Conservation (phyloP, 352 stramenopile species). For the Phytopythium helicoides region DNA sequence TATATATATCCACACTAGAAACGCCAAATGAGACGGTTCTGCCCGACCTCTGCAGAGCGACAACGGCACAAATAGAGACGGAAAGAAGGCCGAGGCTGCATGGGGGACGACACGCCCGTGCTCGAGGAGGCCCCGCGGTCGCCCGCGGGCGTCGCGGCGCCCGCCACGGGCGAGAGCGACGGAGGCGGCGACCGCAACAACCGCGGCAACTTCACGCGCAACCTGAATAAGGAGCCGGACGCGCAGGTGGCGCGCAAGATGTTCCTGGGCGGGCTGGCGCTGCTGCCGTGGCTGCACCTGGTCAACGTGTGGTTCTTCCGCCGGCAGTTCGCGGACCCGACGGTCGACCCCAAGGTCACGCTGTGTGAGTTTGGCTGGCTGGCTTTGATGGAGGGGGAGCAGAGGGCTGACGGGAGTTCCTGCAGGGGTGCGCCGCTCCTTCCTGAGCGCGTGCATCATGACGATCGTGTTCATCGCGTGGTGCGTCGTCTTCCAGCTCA, state of each 20-base stretch:
- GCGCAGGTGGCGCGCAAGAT: constrained; percentile 76
- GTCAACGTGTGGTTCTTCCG: constrained; percentile 84
- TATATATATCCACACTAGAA: too few relatives aligned
- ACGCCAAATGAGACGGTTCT: too few relatives aligned
- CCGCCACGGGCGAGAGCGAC: constrained; percentile 1
- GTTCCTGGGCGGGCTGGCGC: constrained; percentile 71
- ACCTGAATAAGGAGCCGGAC: constrained; percentile 79
- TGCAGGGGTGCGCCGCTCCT: constrained; percentile 74
- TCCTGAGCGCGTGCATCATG: constrained; percentile 66
- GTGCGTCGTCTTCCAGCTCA: constrained; percentile 79
- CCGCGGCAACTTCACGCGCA: constrained; percentile 86
- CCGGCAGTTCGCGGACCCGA: constrained; percentile 73
- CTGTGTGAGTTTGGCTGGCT: constrained; percentile 55
- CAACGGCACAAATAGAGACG: too few relatives aligned
- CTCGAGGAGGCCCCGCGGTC: constrained; percentile 37
- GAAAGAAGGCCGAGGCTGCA: too few relatives aligned
- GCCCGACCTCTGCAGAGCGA: too few relatives aligned
- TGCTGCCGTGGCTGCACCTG: constrained; percentile 81
- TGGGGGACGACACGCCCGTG: constrained; percentile 52
- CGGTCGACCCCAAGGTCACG: constrained; percentile 63
- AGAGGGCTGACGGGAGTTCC: too few relatives aligned
- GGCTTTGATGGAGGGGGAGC: background rate
- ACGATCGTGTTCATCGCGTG: constrained; percentile 74
- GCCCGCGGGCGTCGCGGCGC: constrained; percentile 6
- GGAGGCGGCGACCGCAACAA: constrained; percentile 46